These are phyloP conservation scores for Quercus lobata DNA, from an alignment of 331 rosid species.

Conservation along the genomic window DNA sequence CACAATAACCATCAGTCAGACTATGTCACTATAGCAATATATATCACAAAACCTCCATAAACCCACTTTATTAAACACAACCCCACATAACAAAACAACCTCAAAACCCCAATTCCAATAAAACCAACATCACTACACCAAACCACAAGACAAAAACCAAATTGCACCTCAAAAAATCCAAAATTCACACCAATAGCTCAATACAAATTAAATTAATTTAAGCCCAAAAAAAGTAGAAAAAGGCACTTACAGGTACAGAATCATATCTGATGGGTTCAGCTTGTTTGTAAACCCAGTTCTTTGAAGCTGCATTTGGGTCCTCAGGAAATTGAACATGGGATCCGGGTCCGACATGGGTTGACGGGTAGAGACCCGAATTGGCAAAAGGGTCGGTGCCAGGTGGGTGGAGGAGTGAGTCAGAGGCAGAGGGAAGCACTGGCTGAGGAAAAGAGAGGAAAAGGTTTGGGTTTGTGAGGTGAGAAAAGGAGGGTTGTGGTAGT, in stretches of 20 bases:
- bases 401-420: constrained; percentile 36
- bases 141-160: not conserved
- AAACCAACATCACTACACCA: not conserved
- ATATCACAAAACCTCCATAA: not conserved
- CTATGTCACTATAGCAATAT: too few relatives aligned
- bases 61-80: not conserved
- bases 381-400: constrained; percentile 42
- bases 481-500: constrained; percentile 9
- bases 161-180: not conserved
- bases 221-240: not conserved
- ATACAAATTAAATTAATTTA: not conserved
- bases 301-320: constrained; percentile 20
- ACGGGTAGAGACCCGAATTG: constrained; percentile 15
- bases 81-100: not conserved
- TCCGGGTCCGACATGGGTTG: constrained; percentile 19
- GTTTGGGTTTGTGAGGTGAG: constrained; percentile 20
- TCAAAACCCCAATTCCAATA: not conserved
- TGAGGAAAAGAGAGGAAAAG: constrained; percentile 27
- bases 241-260: constrained; percentile 30
- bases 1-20: not conserved
- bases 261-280: constrained; percentile 27
- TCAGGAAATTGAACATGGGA: constrained; percentile 20
- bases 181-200: not conserved
- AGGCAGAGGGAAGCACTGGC: constrained; percentile 17
- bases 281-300: constrained; percentile 37